Evolutionary conservation across 106 monocot species (phyloP).

Genomic region (Apostasia ramifera): DNA sequence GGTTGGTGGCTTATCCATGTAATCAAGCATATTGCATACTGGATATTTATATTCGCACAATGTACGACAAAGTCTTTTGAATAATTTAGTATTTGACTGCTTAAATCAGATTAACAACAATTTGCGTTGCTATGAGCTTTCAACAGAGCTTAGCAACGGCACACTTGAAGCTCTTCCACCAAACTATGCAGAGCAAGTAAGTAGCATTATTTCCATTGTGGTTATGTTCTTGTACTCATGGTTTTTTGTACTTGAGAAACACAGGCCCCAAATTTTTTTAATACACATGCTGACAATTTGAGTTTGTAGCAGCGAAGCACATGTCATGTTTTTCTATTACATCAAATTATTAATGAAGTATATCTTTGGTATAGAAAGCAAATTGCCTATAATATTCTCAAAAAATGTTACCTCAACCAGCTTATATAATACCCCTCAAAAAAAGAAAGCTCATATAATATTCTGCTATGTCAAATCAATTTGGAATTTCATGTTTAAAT

Average conservation of each 20-base stretch:
- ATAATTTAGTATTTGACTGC: conserved; percentile 1
- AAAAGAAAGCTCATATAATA: too few relatives aligned
- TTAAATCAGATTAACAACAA: conserved; percentile 89
- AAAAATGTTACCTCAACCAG: not conserved
- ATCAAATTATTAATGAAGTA: not conserved
- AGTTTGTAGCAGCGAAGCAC: not conserved
- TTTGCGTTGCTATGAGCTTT: conserved; percentile 92
- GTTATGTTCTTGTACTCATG: not conserved
- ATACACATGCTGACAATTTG: not conserved
- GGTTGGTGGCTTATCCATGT: conserved; percentile 42
- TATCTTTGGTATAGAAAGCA: not conserved
- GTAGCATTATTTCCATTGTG: not conserved
- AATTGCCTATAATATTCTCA: not conserved
- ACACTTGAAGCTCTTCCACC: conserved; percentile 91
- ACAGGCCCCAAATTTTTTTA: not conserved
- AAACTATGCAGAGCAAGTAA: conserved; percentile 95
- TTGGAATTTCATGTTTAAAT: too few relatives aligned
- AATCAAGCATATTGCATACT: conserved; percentile 3
- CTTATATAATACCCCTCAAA: not conserved
- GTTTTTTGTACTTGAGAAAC: not conserved
- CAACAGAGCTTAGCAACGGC: conserved; percentile 80
- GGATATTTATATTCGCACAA: not conserved
- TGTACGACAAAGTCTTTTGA: not conserved
- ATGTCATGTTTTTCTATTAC: not conserved
- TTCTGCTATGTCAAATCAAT: too few relatives aligned